These are phyloP conservation scores for Quercus engelmannii DNA, from an alignment of 306 rosid genomes.

Conservation along the genomic window DNA sequence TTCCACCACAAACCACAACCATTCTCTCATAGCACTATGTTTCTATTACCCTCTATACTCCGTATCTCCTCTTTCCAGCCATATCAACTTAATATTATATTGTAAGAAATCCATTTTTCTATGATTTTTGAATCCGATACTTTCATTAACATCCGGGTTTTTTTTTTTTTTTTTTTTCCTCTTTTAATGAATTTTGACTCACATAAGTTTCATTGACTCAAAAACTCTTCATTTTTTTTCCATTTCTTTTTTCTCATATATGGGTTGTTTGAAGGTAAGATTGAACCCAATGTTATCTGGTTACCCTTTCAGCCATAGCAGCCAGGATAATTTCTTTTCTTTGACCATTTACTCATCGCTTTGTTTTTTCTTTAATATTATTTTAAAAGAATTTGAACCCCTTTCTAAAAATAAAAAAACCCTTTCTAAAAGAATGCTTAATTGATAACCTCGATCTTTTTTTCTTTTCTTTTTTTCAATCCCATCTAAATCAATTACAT, in stretches of 20 bases:
- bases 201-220: not conserved
- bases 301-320: not conserved
- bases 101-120: slow-evolving; percentile 22
- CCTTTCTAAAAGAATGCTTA: not conserved
- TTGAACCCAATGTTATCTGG: not conserved
- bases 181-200: not conserved
- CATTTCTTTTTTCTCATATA: not conserved
- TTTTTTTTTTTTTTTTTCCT: not conserved
- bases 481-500: not conserved
- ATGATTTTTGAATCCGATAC: not conserved
- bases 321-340: not conserved
- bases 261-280: not conserved
- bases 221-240: not conserved
- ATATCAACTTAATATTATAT: not conserved
- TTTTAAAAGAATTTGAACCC: not conserved
- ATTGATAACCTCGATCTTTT: not conserved
- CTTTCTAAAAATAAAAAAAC: not conserved
- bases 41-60: slow-evolving; percentile 2
- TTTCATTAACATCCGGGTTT: not conserved
- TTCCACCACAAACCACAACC: not conserved
- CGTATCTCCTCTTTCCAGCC: not conserved
- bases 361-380: not conserved
- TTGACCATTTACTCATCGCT: not conserved
- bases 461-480: not conserved
- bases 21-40: not conserved